Percentiles rank a stretch among this genome's conserved stretches.
Evolutionary conservation across 805 yeast species (phyloP).

Genomic region (Saccharomyces paradoxus): DNA sequence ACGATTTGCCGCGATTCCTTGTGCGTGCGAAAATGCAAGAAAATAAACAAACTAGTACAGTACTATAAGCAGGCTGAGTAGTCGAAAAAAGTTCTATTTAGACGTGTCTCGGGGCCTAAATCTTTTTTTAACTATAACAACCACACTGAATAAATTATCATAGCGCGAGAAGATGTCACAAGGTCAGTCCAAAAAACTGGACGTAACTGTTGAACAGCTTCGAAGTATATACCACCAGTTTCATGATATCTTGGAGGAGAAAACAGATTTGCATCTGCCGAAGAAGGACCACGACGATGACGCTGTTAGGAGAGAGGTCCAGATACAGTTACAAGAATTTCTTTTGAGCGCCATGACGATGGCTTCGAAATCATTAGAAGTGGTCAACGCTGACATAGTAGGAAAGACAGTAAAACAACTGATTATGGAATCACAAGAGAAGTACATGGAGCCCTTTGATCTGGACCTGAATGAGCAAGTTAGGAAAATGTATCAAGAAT

Average conservation of each 20-base stretch:
- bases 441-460: slow-evolving; percentile 62
- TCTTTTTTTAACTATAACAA: not conserved
- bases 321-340: slow-evolving; percentile 19
- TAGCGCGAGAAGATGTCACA: not conserved
- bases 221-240: slow-evolving; percentile 25
- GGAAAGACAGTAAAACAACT: slow-evolving; percentile 16
- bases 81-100: not conserved
- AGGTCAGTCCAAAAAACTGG: slow-evolving; percentile 8
- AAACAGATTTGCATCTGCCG: slow-evolving; percentile 15
- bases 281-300: slow-evolving; percentile 6
- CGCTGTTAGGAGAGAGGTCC: slow-evolving; percentile 16
- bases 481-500: slow-evolving; percentile 46
- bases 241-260: slow-evolving; percentile 18
- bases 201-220: slow-evolving; percentile 22
- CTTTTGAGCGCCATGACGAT: slow-evolving; percentile 37
- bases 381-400: slow-evolving; percentile 46
- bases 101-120: not conserved
- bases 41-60: not conserved
- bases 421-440: slow-evolving; percentile 14
- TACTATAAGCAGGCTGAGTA: not conserved
- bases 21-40: not conserved
- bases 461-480: slow-evolving; percentile 51
- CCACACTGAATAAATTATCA: not conserved
- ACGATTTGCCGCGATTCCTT: not conserved
- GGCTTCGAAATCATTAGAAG: slow-evolving; percentile 45